Conservation (phyloP, 495 filamentous ascomycete genomes). For the Cladorrhinum samala region DNA sequence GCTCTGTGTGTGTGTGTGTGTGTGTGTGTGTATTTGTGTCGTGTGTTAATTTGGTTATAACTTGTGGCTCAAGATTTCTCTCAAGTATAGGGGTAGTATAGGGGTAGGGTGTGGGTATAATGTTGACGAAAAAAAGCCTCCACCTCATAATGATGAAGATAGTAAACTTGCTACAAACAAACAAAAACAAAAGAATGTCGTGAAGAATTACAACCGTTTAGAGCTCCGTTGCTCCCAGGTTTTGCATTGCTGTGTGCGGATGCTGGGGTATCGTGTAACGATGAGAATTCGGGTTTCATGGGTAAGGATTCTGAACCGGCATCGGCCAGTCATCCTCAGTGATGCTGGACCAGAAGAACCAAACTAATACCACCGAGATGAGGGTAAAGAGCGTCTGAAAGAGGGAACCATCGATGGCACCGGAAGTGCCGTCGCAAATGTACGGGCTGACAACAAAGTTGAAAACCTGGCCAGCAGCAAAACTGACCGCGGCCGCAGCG, state of each 20-base stretch:
- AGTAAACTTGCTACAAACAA: background rate
- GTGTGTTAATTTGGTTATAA: background rate
- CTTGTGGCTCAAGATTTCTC: background rate
- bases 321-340: constrained; percentile 98
- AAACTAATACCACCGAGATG: constrained; percentile 70
- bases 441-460: constrained; percentile 88
- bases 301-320: constrained; percentile 38
- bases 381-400: constrained; percentile 94
- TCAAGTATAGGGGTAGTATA: background rate
- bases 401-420: constrained; percentile 85
- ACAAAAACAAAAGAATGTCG: constrained; percentile 1
- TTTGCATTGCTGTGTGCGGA: background rate
- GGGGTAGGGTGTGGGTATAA: background rate
- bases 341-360: constrained; percentile 98
- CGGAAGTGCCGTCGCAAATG: constrained; percentile 72
- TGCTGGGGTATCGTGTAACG: constrained; percentile 5
- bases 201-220: background rate
- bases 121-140: background rate
- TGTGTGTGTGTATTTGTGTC: background rate
- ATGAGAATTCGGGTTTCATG: constrained; percentile 10
- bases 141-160: background rate
- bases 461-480: constrained; percentile 91
- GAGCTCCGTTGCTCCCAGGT: constrained; percentile 4
- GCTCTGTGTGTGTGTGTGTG: background rate
- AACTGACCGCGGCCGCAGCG: constrained; percentile 63